A percentile compares a stretch with the other conserved stretches of the same genome.
phyloP scores from a whole-genome alignment of 2,329 filamentous ascomycete species.

The Clonostachys rhizophaga region DNA sequence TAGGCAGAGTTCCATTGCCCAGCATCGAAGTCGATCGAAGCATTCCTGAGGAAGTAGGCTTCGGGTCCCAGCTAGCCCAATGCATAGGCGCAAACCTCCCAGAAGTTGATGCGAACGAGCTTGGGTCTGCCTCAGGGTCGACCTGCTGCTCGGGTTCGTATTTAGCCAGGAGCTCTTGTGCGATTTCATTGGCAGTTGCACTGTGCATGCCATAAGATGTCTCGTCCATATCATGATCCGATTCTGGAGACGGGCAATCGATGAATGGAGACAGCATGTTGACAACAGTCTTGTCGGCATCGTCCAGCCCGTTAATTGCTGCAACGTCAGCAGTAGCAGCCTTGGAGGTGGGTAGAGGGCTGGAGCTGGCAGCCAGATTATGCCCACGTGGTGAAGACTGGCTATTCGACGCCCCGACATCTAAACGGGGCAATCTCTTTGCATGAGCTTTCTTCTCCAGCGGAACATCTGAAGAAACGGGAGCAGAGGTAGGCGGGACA shows the following conservation, averaged over 20 bases:
- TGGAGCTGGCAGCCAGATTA: too few species aligned
- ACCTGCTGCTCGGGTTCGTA: background rate
- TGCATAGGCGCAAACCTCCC: too few species aligned
- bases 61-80: background rate
- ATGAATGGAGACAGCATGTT: constrained; percentile 45
- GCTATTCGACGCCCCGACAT: too few species aligned
- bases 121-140: too few species aligned
- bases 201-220: constrained; percentile 53
- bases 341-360: constrained; percentile 4
- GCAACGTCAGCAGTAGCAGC: background rate
- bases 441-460: constrained; percentile 2
- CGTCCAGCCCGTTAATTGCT: constrained; percentile 13
- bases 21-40: background rate
- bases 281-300: constrained; percentile 33
- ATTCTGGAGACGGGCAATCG: constrained; percentile 35
- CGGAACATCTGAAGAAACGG: background rate
- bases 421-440: too few species aligned
- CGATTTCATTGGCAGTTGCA: constrained; percentile 40
- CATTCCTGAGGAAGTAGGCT: background rate
- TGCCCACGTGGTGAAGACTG: too few species aligned
- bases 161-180: constrained; percentile 2
- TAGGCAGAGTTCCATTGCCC: too few species aligned
- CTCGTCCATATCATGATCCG: constrained; percentile 25
- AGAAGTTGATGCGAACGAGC: too few species aligned
- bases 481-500: background rate